Percentiles rank a stretch among this genome's conserved stretches.
Evolutionary conservation across 768 basidiomycete species (phyloP).

Genomic region (Boletus fagicola): DNA sequence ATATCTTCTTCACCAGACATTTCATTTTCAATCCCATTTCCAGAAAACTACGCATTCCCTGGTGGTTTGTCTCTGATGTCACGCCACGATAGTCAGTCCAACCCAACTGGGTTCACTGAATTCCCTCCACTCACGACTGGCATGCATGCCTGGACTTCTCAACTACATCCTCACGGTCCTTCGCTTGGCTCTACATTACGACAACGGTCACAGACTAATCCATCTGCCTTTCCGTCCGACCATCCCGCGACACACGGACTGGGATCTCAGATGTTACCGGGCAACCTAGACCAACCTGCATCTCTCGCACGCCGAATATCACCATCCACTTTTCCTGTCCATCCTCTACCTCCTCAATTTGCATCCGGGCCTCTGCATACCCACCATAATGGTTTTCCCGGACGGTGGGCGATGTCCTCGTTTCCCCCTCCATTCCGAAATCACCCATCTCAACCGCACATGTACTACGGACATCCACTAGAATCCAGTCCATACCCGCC

Average conservation of each 20-base stretch:
- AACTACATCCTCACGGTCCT: neutral
- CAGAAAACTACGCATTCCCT: neutral
- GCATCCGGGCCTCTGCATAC: conserved; percentile 31
- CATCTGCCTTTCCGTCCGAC: neutral
- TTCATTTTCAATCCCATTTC: neutral
- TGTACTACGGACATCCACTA: conserved; percentile 32
- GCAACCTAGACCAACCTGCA: neutral
- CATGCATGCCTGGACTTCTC: neutral
- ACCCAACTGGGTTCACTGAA: conserved; percentile 1
- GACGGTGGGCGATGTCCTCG: conserved; percentile 48
- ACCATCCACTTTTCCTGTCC: conserved; percentile 24
- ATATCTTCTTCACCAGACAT: neutral
- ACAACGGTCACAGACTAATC: conserved; percentile 6
- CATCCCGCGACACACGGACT: neutral
- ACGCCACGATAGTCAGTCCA: neutral
- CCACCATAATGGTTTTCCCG: conserved; percentile 37
- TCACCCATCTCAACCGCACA: conserved; percentile 33
- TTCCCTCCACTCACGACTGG: neutral
- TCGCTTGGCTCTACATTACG: neutral
- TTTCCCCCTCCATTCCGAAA: conserved; percentile 34
- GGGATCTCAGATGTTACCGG: neutral
- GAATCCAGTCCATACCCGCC: conserved; percentile 41
- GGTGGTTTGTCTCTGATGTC: conserved; percentile 1
- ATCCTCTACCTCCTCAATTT: conserved; percentile 20
- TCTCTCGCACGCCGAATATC: neutral